Percentiles rank a stretch among this genome's conserved stretches.
Evolutionary conservation across 2,329 filamentous ascomycete species (phyloP).

Genomic region (Epichloe uncinata): DNA sequence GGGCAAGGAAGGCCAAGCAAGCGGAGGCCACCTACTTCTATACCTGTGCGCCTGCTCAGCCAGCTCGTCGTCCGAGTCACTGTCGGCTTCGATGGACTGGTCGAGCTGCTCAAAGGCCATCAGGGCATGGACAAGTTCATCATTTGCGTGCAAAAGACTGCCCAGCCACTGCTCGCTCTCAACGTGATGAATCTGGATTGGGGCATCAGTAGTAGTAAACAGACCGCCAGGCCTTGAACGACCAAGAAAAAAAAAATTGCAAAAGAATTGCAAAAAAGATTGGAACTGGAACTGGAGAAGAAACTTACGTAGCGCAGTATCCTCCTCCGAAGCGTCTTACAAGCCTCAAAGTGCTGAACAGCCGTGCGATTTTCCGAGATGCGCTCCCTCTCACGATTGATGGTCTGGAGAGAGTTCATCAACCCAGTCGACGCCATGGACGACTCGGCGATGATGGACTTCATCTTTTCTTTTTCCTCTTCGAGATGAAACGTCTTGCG

Average conservation of each 20-base stretch:
- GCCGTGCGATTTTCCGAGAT: slow-evolving; percentile 75
- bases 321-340: slow-evolving; percentile 72
- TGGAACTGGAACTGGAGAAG: neutral
- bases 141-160: slow-evolving; percentile 82
- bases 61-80: slow-evolving; percentile 54
- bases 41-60: slow-evolving; percentile 55
- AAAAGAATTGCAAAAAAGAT: neutral
- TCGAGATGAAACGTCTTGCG: slow-evolving; percentile 66
- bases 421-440: slow-evolving; percentile 88
- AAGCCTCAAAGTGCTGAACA: slow-evolving; percentile 66
- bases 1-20: neutral
- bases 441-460: slow-evolving; percentile 76
- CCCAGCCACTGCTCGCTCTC: slow-evolving; percentile 88
- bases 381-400: slow-evolving; percentile 78
- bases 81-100: slow-evolving; percentile 64
- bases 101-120: slow-evolving; percentile 95
- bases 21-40: slow-evolving; percentile 28
- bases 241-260: neutral
- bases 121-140: slow-evolving; percentile 83
- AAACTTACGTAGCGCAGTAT: slow-evolving; percentile 62
- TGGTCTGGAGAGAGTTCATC: slow-evolving; percentile 71
- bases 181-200: slow-evolving; percentile 63
- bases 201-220: slow-evolving; percentile 2
- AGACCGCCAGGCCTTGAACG: neutral
- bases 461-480: slow-evolving; percentile 75